Base-by-base conservation (phyloP, 805 yeast genomes). In the Hanseniaspora vineae region DNA sequence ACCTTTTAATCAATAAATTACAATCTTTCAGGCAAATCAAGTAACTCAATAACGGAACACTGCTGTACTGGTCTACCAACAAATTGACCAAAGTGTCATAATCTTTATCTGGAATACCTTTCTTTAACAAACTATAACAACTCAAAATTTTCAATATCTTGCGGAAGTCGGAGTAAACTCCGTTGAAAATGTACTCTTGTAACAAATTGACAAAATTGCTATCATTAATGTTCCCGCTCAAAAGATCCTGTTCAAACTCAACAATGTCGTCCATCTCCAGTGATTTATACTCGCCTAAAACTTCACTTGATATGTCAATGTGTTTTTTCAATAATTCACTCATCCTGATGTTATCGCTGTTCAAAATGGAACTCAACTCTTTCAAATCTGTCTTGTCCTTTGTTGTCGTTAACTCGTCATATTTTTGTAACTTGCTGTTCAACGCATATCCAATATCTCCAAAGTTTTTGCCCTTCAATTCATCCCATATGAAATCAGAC, bases 391-490 rank as follows among this genome's bases (percentile, higher is more conserved):
- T 68, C 2, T 80, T 74, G 18, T 79, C 74, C 44, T 75, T 71
- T 1, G 81, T 77, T 19, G 67, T 66, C 52, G 78, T 82, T 46
- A 77, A 67, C 46, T 67, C 68, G 46, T 81, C 86, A 58, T 78
- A 85, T 56, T 80, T 80, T 4, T 68, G 94, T 42, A 92, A 66
- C 43, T 71, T 68, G 23, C 68, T 61, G 60, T 87, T 89, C 42
- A 92, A 69, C 23, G 72, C 70, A 6, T 77, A 73, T 1, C 97
- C 97, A 35, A 89, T 81, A 23, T 79, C 72, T 1, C 89, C 83
- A 62, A 92, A 89, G 52, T 88, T 88, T 48, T 79, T 64, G 57
- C 78, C 76, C 51, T 78, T 76, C 14, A 89, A 67, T 6, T 71
- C 20, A 17, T 48, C 50, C 43, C 45, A 48, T 13, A 48, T 48